Evolutionary conservation across 2,329 filamentous ascomycete species (phyloP), one percentile per base, ranked within the genome.

Genomic region (Fusarium sp.): DNA sequence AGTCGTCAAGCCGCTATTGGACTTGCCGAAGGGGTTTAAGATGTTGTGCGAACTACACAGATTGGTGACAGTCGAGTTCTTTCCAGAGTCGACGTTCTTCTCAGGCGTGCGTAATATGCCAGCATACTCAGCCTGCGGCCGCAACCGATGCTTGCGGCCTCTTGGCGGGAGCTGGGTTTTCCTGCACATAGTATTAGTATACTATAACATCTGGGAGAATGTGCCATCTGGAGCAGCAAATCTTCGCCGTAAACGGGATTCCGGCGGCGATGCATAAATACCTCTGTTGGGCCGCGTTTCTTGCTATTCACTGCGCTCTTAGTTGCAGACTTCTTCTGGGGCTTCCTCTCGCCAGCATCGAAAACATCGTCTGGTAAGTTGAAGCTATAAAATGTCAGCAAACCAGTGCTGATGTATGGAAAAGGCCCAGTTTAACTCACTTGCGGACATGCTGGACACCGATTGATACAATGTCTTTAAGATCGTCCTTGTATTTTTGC

Each of bases 341-440:
- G 92, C 73, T 88, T 91, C 48, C 83, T 82, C 78, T 99, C 96
- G 73, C 92, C 92, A 23, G 89, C 82, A 46, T 89, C 86, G 76
- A 99, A 99, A 4, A 98, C 89, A 77, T 99, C 95, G 61, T 93
- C 89, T 26, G 96, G 96, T 24, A 99, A 85, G 75, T 94, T 89
- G 76, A 92, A 92, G 79, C 94, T 97, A 56, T 40, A 47, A 20
- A 38, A 36, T 34, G 65, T 70, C 10, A 62, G 56, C 56, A 42
- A 57, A 53, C 45, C 38, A 56, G 38, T 45, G 30, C 23, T 42
- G 30, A 20, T 39, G 42, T 11, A 30, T 30, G 38, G 26, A 24
- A 40, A 26, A 39, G 39, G n/a, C 26, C 23, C 34, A 26, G 11
- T 8, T 15, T 24, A 12, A 81, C 90, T 81, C 84, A 97, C 94